These are phyloP conservation scores for Barbatosphaeria neglecta DNA, from an alignment of 495 filamentous ascomycete genomes.

Conservation along the genomic window DNA sequence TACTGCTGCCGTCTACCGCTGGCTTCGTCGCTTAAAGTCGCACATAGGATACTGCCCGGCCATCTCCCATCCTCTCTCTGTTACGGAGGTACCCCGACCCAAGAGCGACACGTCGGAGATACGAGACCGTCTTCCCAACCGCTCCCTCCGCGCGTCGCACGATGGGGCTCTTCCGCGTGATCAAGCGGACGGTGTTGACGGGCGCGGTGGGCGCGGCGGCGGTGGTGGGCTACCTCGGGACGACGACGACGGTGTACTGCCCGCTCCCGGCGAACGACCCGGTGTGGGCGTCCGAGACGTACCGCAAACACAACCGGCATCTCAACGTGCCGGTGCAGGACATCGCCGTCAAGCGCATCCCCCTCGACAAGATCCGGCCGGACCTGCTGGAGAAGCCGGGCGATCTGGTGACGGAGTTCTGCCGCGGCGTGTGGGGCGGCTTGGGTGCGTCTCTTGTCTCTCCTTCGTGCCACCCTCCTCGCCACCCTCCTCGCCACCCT, in stretches of 20 bases:
- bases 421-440: slow-evolving; percentile 54
- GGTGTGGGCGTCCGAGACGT: slow-evolving; percentile 46
- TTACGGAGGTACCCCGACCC: background rate
- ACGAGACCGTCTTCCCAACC: no score
- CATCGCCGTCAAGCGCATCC: slow-evolving; percentile 48
- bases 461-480: background rate
- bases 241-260: slow-evolving; percentile 22
- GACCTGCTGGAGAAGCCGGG: slow-evolving; percentile 49
- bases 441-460: slow-evolving; percentile 35
- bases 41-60: no score
- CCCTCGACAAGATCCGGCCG: slow-evolving; percentile 50
- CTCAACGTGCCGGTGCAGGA: slow-evolving; percentile 52
- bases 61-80: background rate
- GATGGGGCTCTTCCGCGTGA: slow-evolving; percentile 29
- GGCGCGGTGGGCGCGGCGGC: slow-evolving; percentile 22
- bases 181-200: slow-evolving; percentile 28
- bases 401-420: slow-evolving; percentile 50
- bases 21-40: no score
- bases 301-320: slow-evolving; percentile 48
- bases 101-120: no score
- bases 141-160: background rate
- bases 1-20: no score
- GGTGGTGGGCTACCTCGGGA: slow-evolving; percentile 18
- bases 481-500: background rate
- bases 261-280: slow-evolving; percentile 46